Percentiles rank a stretch among this genome's conserved stretches.
Evolutionary conservation across 2,329 filamentous ascomycete genomes (phyloP).

Genomic region (Thelonectria discophora): DNA sequence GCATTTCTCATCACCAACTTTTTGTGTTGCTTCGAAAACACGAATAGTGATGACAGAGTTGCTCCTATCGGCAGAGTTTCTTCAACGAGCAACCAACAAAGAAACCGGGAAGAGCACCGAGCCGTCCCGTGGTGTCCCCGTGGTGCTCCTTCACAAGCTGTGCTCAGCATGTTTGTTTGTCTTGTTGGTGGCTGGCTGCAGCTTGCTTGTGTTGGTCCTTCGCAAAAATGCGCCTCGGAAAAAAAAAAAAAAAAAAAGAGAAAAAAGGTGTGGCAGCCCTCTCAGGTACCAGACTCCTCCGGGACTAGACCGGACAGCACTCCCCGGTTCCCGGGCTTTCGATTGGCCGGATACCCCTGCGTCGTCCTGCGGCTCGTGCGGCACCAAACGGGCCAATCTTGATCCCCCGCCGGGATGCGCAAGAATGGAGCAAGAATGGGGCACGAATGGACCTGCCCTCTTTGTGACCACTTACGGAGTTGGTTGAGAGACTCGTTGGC

Average conservation of each 20-base stretch:
- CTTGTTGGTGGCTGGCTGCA: not conserved
- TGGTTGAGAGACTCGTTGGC: conserved; percentile 37
- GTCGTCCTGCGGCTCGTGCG: conserved; percentile 41
- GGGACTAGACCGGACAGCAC: conserved; percentile 1
- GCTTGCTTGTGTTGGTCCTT: not conserved
- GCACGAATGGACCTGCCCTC: too few relatives aligned
- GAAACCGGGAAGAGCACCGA: not conserved
- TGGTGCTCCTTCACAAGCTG: not conserved
- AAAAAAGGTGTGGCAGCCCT: conserved; percentile 9
- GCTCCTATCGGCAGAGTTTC: not conserved
- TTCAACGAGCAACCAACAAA: conserved; percentile 9
- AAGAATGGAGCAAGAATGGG: too few relatives aligned
- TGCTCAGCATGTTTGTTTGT: not conserved
- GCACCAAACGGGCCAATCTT: conserved; percentile 53
- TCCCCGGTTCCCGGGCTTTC: not conserved
- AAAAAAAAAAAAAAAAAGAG: too few relatives aligned
- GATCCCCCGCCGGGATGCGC: conserved; percentile 46
- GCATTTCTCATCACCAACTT: not conserved
- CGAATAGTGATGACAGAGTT: not conserved
- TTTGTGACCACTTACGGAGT: too few relatives aligned
- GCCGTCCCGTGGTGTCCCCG: conserved; percentile 4
- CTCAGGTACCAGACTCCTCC: conserved; percentile 10
- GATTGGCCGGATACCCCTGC: conserved; percentile 24
- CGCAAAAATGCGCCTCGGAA: too few relatives aligned
- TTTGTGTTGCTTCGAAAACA: not conserved